Evolutionary conservation across 129 eudicot genomes (phyloP).

Genomic region (Saussurea involucrata): DNA sequence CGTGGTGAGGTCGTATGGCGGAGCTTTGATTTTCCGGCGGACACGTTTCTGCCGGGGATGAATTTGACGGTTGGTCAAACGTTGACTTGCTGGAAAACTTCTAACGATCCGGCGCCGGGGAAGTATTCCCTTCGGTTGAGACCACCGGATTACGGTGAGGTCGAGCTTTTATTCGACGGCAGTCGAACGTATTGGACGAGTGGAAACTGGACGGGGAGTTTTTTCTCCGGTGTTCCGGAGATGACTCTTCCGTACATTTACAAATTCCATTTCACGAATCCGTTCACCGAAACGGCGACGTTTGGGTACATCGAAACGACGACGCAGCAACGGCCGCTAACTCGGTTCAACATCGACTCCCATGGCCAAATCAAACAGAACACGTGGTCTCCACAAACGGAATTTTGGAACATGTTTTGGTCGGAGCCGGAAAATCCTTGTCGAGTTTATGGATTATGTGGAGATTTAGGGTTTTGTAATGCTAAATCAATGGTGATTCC

Average conservation of each 20-base stretch:
- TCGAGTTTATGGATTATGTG: conserved; percentile 63
- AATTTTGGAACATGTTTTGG: conserved; percentile 82
- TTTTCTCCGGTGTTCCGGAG: conserved; percentile 72
- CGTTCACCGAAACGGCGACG: conserved; percentile 65
- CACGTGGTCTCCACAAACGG: conserved; percentile 81
- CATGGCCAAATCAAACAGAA: conserved; percentile 62
- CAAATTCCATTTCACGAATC: conserved; percentile 50
- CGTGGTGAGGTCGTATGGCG: conserved; percentile 51
- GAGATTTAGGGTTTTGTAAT: conserved; percentile 64
- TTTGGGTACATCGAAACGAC: conserved; percentile 69
- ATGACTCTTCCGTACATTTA: conserved; percentile 82
- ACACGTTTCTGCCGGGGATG: conserved; percentile 95
- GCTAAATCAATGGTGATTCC: conserved; percentile 23
- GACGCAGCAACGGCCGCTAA: conserved; percentile 53
- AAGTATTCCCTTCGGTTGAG: conserved; percentile 65
- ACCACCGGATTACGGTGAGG: conserved; percentile 80
- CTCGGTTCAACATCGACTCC: conserved; percentile 54
- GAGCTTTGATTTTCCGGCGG: conserved; percentile 74
- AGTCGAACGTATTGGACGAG: conserved; percentile 54
- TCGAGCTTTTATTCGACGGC: conserved; percentile 42
- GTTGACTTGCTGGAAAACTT: conserved; percentile 66
- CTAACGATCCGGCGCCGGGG: conserved; percentile 75
- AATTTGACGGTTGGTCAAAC: conserved; percentile 48
- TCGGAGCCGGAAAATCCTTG: conserved; percentile 66
- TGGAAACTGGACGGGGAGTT: conserved; percentile 72